These are phyloP conservation scores for Rhodotorula sp. DNA, from an alignment of 1,284 basidiomycete species.

Conservation along the genomic window DNA sequence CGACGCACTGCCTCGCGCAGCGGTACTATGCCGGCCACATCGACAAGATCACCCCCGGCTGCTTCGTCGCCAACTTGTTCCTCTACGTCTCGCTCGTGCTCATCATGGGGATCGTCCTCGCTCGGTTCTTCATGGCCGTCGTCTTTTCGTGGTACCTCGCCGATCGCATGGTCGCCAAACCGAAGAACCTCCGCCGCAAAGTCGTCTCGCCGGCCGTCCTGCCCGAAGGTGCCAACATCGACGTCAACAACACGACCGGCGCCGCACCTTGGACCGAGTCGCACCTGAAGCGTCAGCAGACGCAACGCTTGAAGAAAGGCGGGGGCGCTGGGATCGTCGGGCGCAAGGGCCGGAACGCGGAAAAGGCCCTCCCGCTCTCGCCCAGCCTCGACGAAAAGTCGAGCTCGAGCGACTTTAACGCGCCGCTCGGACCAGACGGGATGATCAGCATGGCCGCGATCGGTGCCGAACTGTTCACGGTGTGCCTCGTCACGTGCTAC, in stretches of 20 bases:
- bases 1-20: conserved; percentile 74
- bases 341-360: conserved; percentile 46
- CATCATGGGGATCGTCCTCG: conserved; percentile 83
- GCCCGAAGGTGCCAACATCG: conserved; percentile 89
- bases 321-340: conserved; percentile 52
- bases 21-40: conserved; percentile 91
- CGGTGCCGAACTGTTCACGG: conserved; percentile 87
- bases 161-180: conserved; percentile 69
- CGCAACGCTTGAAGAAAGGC: conserved; percentile 23
- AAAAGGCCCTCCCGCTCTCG: conserved; percentile 34
- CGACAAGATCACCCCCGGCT: conserved; percentile 93
- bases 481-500: conserved; percentile 96
- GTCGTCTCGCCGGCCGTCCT: conserved; percentile 90
- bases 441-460: conserved; percentile 81
- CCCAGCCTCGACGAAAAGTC: conserved; percentile 39
- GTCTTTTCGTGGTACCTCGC: conserved; percentile 96
- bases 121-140: conserved; percentile 93
- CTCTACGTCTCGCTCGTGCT: conserved; percentile 88
- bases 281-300: conserved; percentile 37
- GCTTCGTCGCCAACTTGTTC: conserved; percentile 85
- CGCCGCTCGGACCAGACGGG: conserved; percentile 48
- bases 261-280: conserved; percentile 78
- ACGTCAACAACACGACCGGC: conserved; percentile 79
- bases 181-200: conserved; percentile 66
- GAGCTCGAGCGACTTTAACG: conserved; percentile 51